Evolutionary conservation across 106 monocot species (phyloP), one percentile per base, ranked within the genome.

Genomic region (Alisma plantagoaquatica): DNA sequence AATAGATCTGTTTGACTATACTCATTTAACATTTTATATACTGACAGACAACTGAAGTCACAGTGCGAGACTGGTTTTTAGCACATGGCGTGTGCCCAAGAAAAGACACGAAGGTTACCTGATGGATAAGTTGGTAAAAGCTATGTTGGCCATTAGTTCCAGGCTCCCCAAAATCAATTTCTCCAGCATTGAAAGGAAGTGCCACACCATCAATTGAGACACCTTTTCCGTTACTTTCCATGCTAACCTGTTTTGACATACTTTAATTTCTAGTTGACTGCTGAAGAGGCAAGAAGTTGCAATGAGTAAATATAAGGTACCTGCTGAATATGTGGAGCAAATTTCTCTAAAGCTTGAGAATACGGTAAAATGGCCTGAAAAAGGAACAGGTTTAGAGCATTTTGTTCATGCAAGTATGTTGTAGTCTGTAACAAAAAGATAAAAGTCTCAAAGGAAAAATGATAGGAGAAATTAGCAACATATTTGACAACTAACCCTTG

Each of bases 181-280:
- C 94, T 54, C 94, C 94, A 41, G 88, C 57, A 42, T 88, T 81
- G 69, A 78, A 96, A 4, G 83, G 80, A 62, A 96, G 94, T 30
- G 80, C 78, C 41, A 75, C 33, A 24, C 94, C 94, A 76, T 96
- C 94, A 55, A 96, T 96, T n/a, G 94, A 96, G 10, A 96, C 94
- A 63, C 88, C 84, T 64, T 96, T 96, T 50, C 94, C 94, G 78
- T 96, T 96, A 75, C 94, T 96, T 58, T 96, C 94, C 94, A 96
- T 96, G 73, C 94, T 96, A 56, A 94, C 74, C 93, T 94, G 47
- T 23, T 52, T 20, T 5, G n/a, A n/a, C n/a, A n/a, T n/a, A n/a
- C n/a, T n/a, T n/a, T n/a, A n/a, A n/a, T n/a, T n/a, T n/a, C n/a
- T n/a, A n/a, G n/a, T n/a, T n/a, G n/a, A n/a, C n/a, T n/a, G n/a